phyloP scores from a whole-genome alignment of 176 grass and related monocot species.

The Rhipidocladum racemiflorum region DNA sequence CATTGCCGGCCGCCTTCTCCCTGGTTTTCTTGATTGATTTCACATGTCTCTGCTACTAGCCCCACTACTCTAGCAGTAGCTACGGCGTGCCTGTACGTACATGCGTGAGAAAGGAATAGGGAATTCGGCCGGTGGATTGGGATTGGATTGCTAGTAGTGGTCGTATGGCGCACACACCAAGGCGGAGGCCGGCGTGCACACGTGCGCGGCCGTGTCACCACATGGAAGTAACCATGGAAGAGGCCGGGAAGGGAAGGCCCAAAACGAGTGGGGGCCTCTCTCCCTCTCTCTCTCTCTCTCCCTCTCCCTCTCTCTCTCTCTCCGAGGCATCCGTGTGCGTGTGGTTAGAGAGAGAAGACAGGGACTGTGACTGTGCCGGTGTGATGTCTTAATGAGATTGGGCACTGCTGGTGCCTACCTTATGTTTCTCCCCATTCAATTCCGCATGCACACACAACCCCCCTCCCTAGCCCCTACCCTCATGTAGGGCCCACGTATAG shows the following conservation, averaged over 20 bases:
- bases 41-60: neutral
- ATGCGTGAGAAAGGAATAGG: neutral
- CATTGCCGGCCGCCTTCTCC: neutral
- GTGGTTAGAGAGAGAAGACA: neutral
- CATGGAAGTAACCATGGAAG: constrained; percentile 43
- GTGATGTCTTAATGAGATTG: constrained; percentile 53
- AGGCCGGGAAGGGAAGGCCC: constrained; percentile 26
- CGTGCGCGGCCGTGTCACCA: constrained; percentile 76
- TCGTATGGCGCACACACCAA: constrained; percentile 43
- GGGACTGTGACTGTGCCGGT: constrained; percentile 17
- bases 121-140: neutral
- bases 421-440: constrained; percentile 44
- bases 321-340: too few species aligned
- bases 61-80: neutral
- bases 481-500: neutral
- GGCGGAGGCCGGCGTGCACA: constrained; percentile 51
- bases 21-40: constrained; percentile 5
- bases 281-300: neutral
- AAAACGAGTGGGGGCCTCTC: neutral
- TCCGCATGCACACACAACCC: neutral
- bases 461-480: neutral
- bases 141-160: neutral
- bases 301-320: neutral
- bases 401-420: constrained; percentile 41
- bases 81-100: neutral